Conservation (phyloP, 139 green algal genomes). For the Tetraselmis striata region DNA sequence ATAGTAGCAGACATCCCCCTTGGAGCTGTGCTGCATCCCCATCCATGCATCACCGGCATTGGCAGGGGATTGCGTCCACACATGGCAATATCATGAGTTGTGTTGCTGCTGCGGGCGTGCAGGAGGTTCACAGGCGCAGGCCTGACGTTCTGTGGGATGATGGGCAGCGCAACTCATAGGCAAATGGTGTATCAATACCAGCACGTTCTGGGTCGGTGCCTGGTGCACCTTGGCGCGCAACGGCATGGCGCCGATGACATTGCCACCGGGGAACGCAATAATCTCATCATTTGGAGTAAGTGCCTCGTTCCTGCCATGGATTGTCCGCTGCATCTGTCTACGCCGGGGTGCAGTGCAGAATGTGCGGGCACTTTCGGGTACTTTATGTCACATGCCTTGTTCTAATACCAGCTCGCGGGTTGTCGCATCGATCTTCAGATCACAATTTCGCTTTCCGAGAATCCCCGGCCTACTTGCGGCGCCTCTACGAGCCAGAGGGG, state of each 20-base stretch:
- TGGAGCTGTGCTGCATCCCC: no score
- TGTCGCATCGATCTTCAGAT: no score
- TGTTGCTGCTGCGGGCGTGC: no score
- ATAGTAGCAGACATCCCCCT: no score
- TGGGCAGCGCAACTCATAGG: background rate
- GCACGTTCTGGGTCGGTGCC: slow-evolving; percentile 8
- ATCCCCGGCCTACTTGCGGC: background rate
- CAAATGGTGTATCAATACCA: slow-evolving; percentile 2
- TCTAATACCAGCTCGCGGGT: no score
- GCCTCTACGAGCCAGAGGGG: background rate
- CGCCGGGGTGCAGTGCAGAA: no score
- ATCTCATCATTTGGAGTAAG: slow-evolving; percentile 16
- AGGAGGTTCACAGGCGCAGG: slow-evolving; percentile 14
- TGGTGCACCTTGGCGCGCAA: slow-evolving; percentile 15
- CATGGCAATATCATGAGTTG: no score
- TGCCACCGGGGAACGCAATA: slow-evolving; percentile 5
- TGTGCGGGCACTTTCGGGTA: no score
- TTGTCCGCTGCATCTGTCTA: background rate
- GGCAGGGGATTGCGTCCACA: no score
- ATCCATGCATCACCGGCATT: no score
- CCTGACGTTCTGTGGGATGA: slow-evolving; percentile 11
- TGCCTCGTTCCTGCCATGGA: no score
- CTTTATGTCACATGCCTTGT: no score
- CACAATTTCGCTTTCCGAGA: slow-evolving; percentile 1
- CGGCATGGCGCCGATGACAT: slow-evolving; percentile 21